Evolutionary conservation across 768 basidiomycete genomes (phyloP), one percentile per base, ranked within the genome.

Genomic region (Amanita muscaria): DNA sequence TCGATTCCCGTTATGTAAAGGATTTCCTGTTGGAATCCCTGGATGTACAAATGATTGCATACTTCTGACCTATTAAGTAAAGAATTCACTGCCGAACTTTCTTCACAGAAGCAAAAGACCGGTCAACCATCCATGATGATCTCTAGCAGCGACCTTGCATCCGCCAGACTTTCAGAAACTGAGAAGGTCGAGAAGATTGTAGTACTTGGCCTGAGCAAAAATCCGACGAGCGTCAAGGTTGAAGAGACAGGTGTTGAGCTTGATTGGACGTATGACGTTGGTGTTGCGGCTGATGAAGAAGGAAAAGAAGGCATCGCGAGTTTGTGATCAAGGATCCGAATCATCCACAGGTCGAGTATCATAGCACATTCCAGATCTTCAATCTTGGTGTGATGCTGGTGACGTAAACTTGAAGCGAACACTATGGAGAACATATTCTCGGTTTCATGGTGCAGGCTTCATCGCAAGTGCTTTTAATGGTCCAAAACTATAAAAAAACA

Each of bases 151-250:
- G 78, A 88, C 57, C 62, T 82, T 15, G 83, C 70, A 0, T 51
- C 59, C 21, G 56, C 57, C 46, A 67, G 66, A 29, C 67, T 69
- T 1, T 57, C 48, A 9, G 64, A 69, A 36, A 77, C 76, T 4
- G 90, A 97, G 46, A 68, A 81, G 38, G 80, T 97, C 14, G 92
- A 94, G 63, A 79, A 80, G 62, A 59, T 98, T 18, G 71, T 93
- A 34, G 68, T 97, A 3, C 61, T 90, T 4, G 94, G 94, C 2
- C 62, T 96, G 48, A 57, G 62, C 15, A 56, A 47, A 23, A 77
- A 74, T 59, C 93, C 93, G 3, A 65, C 58, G 36, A 71, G 65
- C 37, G 80, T 93, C 22, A 75, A 65, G 53, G 56, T 73, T 30
- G 71, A 72, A 50, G 65, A 64, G 37, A 46, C 29, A 35, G 71